Base-by-base conservation (phyloP, 148 eudicot species). In the Vaccinium myrtillus region DNA sequence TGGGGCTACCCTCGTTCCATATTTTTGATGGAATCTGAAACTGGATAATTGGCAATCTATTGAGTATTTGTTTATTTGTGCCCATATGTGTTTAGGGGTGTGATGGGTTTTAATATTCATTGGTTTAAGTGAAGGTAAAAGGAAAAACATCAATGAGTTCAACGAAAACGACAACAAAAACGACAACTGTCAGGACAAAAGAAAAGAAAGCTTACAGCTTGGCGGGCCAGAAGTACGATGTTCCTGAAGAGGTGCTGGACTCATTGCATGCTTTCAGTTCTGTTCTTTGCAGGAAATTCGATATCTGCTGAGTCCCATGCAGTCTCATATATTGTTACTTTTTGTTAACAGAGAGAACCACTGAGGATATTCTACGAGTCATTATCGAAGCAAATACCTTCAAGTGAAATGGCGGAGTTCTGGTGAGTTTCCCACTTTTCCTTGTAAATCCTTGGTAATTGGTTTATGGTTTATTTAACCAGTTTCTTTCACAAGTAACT, bases 391-490 rank as follows among this genome's bases (percentile, higher is more conserved):
- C 99, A 94, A 87, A 94, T 92, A 87, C 98, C 98, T 46, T 91
- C 97, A 18, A 96, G 99, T 81, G 98, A 96, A 90, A 96, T 96
- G 99, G 98, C 99, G 19, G 97, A 96, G 76, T 96, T 96, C 83
- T 96, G 98, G 99, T 96, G 88, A 91, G 96, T 84, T 56, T 43
- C 46, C 46, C 6, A 43, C 46, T 43, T 4, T 82, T 80, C 75
- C 75, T 85, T n/a, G 55, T n/a, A 21, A 48, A n/a, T 58, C 50
- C 48, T 82, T 71, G 46, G 27, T 54, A 70, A 1, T 30, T 30
- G 53, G 9, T 8, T 1, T 69, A 43, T 70, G 23, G 13, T 32
- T 25, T 4, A 27, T 70, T 51, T 51, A 21, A 18, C 32, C 30
- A 15, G n/a, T 18, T 27, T 14, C 2, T 50, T 51, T 50, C 10